Percentiles rank a stretch among this genome's conserved stretches.
Evolutionary conservation across 2,329 filamentous ascomycete genomes (phyloP).

Genomic region (Penicillium sp.): DNA sequence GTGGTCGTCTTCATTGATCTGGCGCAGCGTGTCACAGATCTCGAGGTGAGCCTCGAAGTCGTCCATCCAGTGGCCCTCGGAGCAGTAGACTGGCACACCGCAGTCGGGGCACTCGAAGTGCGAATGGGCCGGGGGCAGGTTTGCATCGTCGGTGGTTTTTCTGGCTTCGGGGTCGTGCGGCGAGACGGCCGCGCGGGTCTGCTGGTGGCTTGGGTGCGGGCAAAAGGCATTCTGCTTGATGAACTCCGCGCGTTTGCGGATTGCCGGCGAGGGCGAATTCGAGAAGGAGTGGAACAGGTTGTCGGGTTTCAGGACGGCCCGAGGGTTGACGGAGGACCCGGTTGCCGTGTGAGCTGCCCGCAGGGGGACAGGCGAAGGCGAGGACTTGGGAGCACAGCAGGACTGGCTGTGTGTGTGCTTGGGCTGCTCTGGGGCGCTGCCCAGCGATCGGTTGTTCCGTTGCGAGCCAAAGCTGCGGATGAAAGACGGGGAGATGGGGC

Average conservation of each 20-base stretch:
- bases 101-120: slow-evolving; percentile 96
- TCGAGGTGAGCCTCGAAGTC: slow-evolving; percentile 92
- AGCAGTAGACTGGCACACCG: slow-evolving; percentile 90
- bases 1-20: slow-evolving; percentile 98
- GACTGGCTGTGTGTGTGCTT: slow-evolving; percentile 16
- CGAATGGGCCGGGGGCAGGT: slow-evolving; percentile 73
- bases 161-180: slow-evolving; percentile 63
- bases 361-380: slow-evolving; percentile 25
- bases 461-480: slow-evolving; percentile 32
- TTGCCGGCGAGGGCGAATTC: slow-evolving; percentile 81
- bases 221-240: slow-evolving; percentile 94
- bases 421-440: slow-evolving; percentile 19
- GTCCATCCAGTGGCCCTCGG: slow-evolving; percentile 90
- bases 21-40: slow-evolving; percentile 83
- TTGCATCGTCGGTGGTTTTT: slow-evolving; percentile 48
- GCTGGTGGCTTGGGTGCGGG: slow-evolving; percentile 82
- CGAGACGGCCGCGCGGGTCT: slow-evolving; percentile 67
- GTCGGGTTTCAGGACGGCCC: slow-evolving; percentile 62
- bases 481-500: slow-evolving; percentile 25
- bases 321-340: slow-evolving; percentile 25
- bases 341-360: slow-evolving; percentile 30
- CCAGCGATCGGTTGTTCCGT: slow-evolving; percentile 23
- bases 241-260: slow-evolving; percentile 81
- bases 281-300: slow-evolving; percentile 94
- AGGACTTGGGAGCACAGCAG: slow-evolving; percentile 10